A percentile compares a stretch with the other conserved stretches of the same genome.
Conservation (phyloP, 2,329 filamentous ascomycete species). For the Lomentospora prolificans region DNA sequence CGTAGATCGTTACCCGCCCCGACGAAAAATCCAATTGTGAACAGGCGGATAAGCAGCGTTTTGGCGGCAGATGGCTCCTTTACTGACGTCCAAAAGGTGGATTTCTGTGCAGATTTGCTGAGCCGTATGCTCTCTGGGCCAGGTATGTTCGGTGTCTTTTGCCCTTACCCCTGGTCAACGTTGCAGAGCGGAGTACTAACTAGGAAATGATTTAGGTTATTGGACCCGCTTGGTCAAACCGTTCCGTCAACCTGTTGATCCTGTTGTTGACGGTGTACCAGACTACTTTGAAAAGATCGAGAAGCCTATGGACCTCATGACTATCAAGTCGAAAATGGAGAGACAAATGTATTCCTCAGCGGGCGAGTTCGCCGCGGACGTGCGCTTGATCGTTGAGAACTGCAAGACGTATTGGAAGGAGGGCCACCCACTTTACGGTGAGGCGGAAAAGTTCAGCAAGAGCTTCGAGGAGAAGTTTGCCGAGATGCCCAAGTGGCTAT, state of each 20-base stretch:
- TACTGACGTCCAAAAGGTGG: slow-evolving; percentile 29
- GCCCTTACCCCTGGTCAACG: background rate
- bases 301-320: slow-evolving; percentile 51
- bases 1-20: slow-evolving; percentile 2
- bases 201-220: slow-evolving; percentile 35
- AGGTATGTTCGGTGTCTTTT: slow-evolving; percentile 26
- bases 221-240: slow-evolving; percentile 57
- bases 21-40: slow-evolving; percentile 18
- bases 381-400: slow-evolving; percentile 53
- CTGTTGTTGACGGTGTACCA: slow-evolving; percentile 44
- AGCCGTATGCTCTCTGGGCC: slow-evolving; percentile 52
- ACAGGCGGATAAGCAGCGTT: slow-evolving; percentile 9
- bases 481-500: slow-evolving; percentile 50
- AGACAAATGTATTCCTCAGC: slow-evolving; percentile 38
- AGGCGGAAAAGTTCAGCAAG: slow-evolving; percentile 48
- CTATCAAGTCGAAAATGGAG: slow-evolving; percentile 52
- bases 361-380: slow-evolving; percentile 45
- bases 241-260: slow-evolving; percentile 51
- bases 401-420: slow-evolving; percentile 55
- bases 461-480: slow-evolving; percentile 49
- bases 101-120: slow-evolving; percentile 49
- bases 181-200: background rate
- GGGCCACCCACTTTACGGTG: slow-evolving; percentile 42
- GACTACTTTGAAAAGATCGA: slow-evolving; percentile 53
- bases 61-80: slow-evolving; percentile 1